Evolutionary conservation across 495 filamentous ascomycete genomes (phyloP), one percentile per base, ranked within the genome.

Genomic region (Tuber calosporum): DNA sequence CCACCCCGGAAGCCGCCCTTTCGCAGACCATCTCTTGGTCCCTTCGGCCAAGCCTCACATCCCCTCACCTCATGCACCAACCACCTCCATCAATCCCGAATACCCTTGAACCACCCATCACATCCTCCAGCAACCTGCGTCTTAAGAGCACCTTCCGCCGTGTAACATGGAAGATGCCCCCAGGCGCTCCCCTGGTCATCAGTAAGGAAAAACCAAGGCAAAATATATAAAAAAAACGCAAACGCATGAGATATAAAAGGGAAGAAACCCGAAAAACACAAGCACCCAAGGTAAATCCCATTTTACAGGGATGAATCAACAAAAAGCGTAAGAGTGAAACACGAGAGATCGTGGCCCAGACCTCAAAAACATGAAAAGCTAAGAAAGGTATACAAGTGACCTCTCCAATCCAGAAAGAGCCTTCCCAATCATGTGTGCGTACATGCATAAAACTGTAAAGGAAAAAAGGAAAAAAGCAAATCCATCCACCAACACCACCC

Each of bases 211-310:
- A n/a, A n/a, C n/a, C n/a, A n/a, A n/a, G n/a, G n/a, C n/a, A n/a
- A n/a, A n/a, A n/a, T n/a, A n/a, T n/a, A n/a, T n/a, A n/a, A n/a
- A n/a, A n/a, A n/a, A 66, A 68, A 67, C 39, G 15, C 73, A 74
- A 70, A 53, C 58, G 13, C 26, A 62, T 15, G 73, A 69, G 42
- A 75, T 74, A 77, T 75, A 66, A 43, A 74, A 73, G 38, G 53
- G 71, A 78, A 78, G 76, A 78, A 78, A 78, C 76, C 76, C 75
- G 76, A 78, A 78, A 75, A 78, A 58, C 76, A 78, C 76, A 78
- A 78, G 76, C 76, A 78, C 66, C 76, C 76, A 77, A 69, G 67
- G 43, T 70, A 78, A 77, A 73, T 69, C 76, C 76, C 75, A 73
- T 17, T 48, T 70, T 37, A 37, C 48, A 36, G 68, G 74, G 76